Conservation (phyloP, 2,329 filamentous ascomycete genomes). For the Sarocladiaceae sp. region DNA sequence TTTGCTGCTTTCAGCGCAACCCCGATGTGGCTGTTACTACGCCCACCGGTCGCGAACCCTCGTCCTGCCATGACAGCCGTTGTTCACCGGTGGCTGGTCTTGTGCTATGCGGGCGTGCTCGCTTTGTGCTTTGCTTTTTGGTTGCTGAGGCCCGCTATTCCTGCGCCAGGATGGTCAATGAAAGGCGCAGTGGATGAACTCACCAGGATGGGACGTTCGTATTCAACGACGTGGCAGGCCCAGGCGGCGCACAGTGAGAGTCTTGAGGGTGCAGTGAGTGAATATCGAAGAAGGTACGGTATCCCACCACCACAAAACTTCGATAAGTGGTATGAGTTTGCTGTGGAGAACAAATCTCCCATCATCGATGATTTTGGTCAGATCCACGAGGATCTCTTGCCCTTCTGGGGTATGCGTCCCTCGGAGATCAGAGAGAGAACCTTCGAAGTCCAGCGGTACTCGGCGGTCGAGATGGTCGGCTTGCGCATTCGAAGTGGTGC, state of each 20-base stretch:
- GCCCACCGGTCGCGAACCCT: neutral
- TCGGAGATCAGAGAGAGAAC: slow-evolving; percentile 54
- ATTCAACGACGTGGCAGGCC: slow-evolving; percentile 13
- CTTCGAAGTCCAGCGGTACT: slow-evolving; percentile 23
- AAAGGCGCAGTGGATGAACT: slow-evolving; percentile 14
- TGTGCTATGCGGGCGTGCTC: slow-evolving; percentile 13
- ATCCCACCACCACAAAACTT: slow-evolving; percentile 70
- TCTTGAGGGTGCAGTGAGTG: slow-evolving; percentile 26
- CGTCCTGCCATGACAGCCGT: slow-evolving; percentile 7
- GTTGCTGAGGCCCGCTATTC: slow-evolving; percentile 3
- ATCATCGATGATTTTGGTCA: slow-evolving; percentile 73
- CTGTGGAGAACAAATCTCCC: slow-evolving; percentile 51
- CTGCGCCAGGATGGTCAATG: neutral
- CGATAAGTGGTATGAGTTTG: slow-evolving; percentile 74
- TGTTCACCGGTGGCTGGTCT: slow-evolving; percentile 13
- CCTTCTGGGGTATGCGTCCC: slow-evolving; percentile 69
- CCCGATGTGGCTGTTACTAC: neutral
- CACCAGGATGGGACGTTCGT: slow-evolving; percentile 10
- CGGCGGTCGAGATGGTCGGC: slow-evolving; percentile 31
- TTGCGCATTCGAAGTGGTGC: slow-evolving; percentile 56
- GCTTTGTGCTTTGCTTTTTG: slow-evolving; percentile 2
- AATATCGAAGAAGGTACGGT: slow-evolving; percentile 41
- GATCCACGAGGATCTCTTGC: slow-evolving; percentile 64
- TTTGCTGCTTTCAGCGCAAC: slow-evolving; percentile 3
- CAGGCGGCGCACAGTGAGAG: slow-evolving; percentile 17